Evolutionary conservation across 2,329 filamentous ascomycete species (phyloP).

Genomic region (Exserohilum turcica): DNA sequence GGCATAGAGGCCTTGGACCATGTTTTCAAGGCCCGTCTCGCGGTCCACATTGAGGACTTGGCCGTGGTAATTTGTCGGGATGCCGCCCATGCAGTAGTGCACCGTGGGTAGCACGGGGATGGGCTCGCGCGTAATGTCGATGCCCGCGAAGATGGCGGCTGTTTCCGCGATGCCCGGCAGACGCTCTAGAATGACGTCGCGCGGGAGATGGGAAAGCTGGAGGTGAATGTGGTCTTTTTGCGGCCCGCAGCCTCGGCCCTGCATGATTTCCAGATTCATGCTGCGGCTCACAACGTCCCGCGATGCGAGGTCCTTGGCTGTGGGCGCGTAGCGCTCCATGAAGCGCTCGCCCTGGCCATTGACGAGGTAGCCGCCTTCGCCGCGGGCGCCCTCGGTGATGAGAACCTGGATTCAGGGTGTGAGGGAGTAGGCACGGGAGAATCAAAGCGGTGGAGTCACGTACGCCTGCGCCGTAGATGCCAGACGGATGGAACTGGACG

Average conservation of each 20-base stretch:
- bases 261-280: conserved; percentile 57
- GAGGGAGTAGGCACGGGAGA: background rate
- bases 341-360: conserved; percentile 57
- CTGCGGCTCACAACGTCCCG: conserved; percentile 55
- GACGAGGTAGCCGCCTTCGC: conserved; percentile 58
- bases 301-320: conserved; percentile 57
- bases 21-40: conserved; percentile 44
- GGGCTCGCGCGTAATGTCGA: conserved; percentile 56
- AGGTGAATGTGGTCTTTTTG: conserved; percentile 57
- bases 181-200: conserved; percentile 54
- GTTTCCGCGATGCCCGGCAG: conserved; percentile 59
- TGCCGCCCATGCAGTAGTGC: conserved; percentile 59
- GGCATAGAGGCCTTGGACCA: conserved; percentile 55
- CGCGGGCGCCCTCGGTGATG: conserved; percentile 57
- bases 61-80: conserved; percentile 57
- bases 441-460: background rate
- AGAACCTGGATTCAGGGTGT: conserved; percentile 34
- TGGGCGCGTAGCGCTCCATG: conserved; percentile 59
- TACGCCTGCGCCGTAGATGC: conserved; percentile 58
- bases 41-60: conserved; percentile 51
- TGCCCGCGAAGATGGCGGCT: conserved; percentile 56
- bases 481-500: conserved; percentile 58
- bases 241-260: conserved; percentile 53
- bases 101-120: conserved; percentile 59
- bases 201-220: conserved; percentile 55